A percentile compares a stretch with the other conserved stretches of the same genome.
These are phyloP conservation scores for Aureobasidium musti DNA, from an alignment of 2,329 filamentous ascomycete species.

Conservation along the genomic window DNA sequence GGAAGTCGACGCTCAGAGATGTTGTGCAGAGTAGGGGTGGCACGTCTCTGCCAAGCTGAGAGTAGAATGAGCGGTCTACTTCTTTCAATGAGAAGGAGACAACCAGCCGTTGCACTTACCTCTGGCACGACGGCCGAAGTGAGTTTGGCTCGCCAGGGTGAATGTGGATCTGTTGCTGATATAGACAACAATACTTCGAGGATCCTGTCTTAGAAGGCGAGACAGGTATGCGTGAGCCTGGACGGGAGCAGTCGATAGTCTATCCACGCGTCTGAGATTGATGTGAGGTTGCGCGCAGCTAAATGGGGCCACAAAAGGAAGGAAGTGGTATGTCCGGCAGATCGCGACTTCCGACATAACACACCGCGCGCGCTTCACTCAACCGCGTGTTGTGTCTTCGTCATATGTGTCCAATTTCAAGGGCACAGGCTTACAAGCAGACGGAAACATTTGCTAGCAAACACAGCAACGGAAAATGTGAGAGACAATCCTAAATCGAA, in stretches of 20 bases:
- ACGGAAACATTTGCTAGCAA: background rate
- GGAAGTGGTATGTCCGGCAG: background rate
- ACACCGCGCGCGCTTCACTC: background rate
- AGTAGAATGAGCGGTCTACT: background rate
- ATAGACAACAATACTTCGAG: background rate
- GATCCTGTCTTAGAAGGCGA: background rate
- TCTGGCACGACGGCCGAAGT: slow-evolving; percentile 21
- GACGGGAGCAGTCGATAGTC: background rate
- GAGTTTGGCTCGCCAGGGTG: slow-evolving; percentile 23
- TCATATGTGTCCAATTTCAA: background rate
- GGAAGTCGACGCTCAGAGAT: slow-evolving; percentile 36
- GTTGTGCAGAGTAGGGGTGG: background rate
- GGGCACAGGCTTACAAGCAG: background rate
- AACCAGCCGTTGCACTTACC: slow-evolving; percentile 7
- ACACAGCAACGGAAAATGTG: background rate
- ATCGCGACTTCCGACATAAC: background rate
- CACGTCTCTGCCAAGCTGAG: slow-evolving; percentile 20
- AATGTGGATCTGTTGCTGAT: background rate
- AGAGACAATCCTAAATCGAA: background rate
- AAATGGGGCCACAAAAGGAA: background rate
- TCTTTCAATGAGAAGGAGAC: background rate
- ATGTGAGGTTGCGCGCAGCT: background rate
- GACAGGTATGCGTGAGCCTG: background rate
- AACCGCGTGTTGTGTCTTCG: background rate
- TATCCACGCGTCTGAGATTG: background rate